Conservation (phyloP, 352 stramenopile species). For the Phytophthora pseudosyringae region DNA sequence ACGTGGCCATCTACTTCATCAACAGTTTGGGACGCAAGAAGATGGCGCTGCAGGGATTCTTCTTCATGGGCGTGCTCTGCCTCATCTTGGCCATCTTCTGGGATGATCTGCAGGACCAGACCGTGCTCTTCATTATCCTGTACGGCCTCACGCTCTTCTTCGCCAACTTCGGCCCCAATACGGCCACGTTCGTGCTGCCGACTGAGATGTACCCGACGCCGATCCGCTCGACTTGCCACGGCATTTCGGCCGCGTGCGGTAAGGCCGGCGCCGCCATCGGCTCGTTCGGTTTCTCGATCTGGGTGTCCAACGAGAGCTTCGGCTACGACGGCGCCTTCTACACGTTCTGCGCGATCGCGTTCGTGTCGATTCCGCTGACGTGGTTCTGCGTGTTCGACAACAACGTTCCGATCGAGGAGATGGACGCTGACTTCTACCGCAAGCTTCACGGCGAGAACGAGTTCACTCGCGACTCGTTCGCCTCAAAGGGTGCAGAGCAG, state of each 20-base stretch:
- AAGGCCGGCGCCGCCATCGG: slow-evolving; percentile 27
- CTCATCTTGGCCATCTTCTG: slow-evolving; percentile 62
- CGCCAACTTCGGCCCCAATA: slow-evolving; percentile 86
- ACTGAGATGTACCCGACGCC: slow-evolving; percentile 84
- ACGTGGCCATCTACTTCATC: slow-evolving; percentile 77
- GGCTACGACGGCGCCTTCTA: slow-evolving; percentile 33
- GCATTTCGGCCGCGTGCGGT: slow-evolving; percentile 47
- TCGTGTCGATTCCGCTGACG: slow-evolving; percentile 41
- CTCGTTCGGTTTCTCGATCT: slow-evolving; percentile 32
- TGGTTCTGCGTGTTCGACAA: slow-evolving; percentile 55
- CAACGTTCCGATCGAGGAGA: slow-evolving; percentile 34
- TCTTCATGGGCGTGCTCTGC: slow-evolving; percentile 65
- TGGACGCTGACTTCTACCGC: slow-evolving; percentile 22
- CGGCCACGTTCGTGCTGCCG: slow-evolving; percentile 88
- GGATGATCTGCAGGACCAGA: slow-evolving; percentile 54
- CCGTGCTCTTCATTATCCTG: slow-evolving; percentile 67
- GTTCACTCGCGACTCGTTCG: too few species aligned
- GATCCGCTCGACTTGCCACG: slow-evolving; percentile 88
- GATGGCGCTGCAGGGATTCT: slow-evolving; percentile 82
- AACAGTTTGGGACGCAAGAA: slow-evolving; percentile 67
- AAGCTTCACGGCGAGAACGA: slow-evolving; percentile 8
- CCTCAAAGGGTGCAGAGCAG: slow-evolving; percentile 1
- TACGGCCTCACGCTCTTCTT: slow-evolving; percentile 82
- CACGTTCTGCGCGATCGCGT: slow-evolving; percentile 59
- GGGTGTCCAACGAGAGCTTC: slow-evolving; percentile 28